Base-by-base conservation (phyloP, 129 eudicot species). In the Artemisia tridentata region DNA sequence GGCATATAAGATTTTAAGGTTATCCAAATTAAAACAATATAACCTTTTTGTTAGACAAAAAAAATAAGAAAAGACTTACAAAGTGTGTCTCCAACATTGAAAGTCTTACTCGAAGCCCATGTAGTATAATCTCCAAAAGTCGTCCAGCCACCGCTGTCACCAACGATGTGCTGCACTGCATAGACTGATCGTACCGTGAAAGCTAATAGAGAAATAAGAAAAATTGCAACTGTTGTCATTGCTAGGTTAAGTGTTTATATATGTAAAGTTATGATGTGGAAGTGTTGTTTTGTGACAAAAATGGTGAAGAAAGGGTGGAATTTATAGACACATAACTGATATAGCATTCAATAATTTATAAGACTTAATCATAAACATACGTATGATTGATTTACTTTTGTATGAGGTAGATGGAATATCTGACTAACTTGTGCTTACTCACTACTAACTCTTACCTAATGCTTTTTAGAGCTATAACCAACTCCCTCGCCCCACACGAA, bases 361-460 rank as follows among this genome's bases (percentile, higher is more conserved):
- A 21, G 29, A 17, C 29, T 17, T 56, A 11, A 23, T 23, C 6
- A 21, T 13, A 31, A 10, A n/a, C 12, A 16, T 27, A 11, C 11
- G 0, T 68, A 65, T 48, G 47, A 75, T 23, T 55, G 72, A 4
- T 65, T 65, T 3, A 34, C 31, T 46, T 27, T 59, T 75, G 57
- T 54, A 54, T 78, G 81, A 53, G 76, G 81, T 60, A 78, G 81
- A 78, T 78, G 77, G 77, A 78, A 78, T 78, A 78, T 78, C 65
- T 71, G 72, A 78, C 81, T 56, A 71, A 0, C 34, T 78, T 77
- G 12, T 71, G 72, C 81, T 53, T 70, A 63, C 62, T 54, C 56
- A 72, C 72, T 78, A 78, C 81, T 63, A 78, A 77, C 77, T 64
- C 81, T 71, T 71, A 78, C 81, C 81, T 71, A 78, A 78, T 63